Conservation (phyloP, 2,329 filamentous ascomycete genomes). For the Periconia macrospinosa region DNA sequence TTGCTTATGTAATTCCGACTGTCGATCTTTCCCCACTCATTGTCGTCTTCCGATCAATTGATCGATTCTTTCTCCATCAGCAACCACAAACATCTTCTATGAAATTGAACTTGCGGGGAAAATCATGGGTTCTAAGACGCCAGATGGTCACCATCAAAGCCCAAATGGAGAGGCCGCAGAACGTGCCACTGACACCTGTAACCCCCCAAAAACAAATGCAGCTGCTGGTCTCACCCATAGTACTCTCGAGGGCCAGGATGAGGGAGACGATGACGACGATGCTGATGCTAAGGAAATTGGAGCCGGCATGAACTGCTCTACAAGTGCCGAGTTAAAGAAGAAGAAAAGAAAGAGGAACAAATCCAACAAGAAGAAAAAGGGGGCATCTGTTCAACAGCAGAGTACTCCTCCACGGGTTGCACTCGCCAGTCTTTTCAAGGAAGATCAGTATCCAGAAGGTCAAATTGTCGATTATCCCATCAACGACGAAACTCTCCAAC, state of each 20-base stretch:
- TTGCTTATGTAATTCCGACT: background rate
- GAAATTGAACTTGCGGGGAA: background rate
- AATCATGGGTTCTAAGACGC: slow-evolving; percentile 44
- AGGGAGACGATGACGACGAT: slow-evolving; percentile 53
- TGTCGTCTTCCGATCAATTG: background rate
- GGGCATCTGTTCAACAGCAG: slow-evolving; percentile 59
- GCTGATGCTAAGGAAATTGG: slow-evolving; percentile 50
- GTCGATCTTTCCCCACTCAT: background rate
- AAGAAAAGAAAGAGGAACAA: slow-evolving; percentile 73
- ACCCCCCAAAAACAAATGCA: slow-evolving; percentile 38
- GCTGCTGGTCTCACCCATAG: slow-evolving; percentile 40
- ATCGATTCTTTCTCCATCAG: background rate
- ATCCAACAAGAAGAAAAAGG: slow-evolving; percentile 75
- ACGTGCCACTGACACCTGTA: slow-evolving; percentile 26
- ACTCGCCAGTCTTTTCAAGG: slow-evolving; percentile 70
- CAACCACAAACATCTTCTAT: background rate
- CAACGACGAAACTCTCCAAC: slow-evolving; percentile 70
- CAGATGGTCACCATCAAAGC: slow-evolving; percentile 37
- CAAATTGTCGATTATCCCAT: slow-evolving; percentile 70
- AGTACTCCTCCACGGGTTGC: slow-evolving; percentile 73
- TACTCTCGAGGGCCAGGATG: slow-evolving; percentile 47
- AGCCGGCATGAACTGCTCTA: slow-evolving; percentile 32
- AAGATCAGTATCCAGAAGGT: slow-evolving; percentile 70
- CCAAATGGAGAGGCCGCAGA: slow-evolving; percentile 37
- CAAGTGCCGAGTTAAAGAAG: slow-evolving; percentile 21